Percentiles rank a stretch among this genome's conserved stretches.
Evolutionary conservation across 176 grass and related monocot genomes (phyloP).

Genomic region (Cenchrus purpureus): DNA sequence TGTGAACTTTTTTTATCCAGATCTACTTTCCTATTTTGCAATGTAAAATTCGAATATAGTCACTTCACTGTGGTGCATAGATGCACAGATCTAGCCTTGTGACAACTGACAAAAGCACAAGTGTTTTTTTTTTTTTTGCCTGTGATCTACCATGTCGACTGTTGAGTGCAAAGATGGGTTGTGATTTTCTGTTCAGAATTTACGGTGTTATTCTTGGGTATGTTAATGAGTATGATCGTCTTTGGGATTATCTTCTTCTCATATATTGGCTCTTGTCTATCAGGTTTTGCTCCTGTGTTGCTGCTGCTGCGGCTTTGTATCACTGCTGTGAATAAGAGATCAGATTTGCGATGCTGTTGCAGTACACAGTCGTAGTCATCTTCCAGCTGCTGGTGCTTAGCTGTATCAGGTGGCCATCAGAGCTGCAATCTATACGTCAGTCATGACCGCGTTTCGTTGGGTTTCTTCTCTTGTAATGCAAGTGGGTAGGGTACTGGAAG

Average conservation of each 20-base stretch:
- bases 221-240: not conserved
- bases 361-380: not conserved
- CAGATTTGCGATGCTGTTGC: not conserved
- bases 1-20: not conserved
- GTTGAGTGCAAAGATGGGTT: not conserved
- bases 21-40: constrained; percentile 7
- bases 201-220: no score
- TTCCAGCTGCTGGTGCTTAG: not conserved
- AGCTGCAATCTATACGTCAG: not conserved
- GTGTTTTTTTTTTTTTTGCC: no score
- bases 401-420: not conserved
- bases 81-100: not conserved
- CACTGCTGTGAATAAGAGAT: not conserved
- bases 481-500: not conserved
- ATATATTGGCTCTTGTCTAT: no score
- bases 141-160: not conserved
- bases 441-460: not conserved
- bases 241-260: not conserved
- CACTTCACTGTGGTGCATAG: not conserved
- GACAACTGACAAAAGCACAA: not conserved
- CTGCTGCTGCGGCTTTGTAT: not conserved
- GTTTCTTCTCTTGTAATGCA: not conserved
- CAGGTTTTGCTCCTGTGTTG: not conserved
- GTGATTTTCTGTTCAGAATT: no score
- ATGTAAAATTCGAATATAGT: not conserved